Percentiles rank a stretch among this genome's conserved stretches.
Evolutionary conservation across 192 early-diverging fungal genomes (phyloP).

Genomic region (Umbelopsis sp.): DNA sequence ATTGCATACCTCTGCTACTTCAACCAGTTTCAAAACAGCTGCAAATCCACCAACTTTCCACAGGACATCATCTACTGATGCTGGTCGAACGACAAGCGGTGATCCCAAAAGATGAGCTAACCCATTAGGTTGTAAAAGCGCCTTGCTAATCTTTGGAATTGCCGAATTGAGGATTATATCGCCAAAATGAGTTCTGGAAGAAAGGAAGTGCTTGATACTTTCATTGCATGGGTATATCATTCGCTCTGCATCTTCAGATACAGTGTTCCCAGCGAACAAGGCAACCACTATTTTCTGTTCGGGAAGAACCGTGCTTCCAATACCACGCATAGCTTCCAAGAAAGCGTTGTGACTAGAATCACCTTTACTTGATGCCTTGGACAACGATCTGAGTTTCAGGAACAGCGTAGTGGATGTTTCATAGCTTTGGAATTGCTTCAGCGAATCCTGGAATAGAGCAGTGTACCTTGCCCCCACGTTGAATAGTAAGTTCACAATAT

Average conservation of each 20-base stretch:
- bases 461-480: conserved; percentile 66
- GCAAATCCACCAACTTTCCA: conserved; percentile 77
- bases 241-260: conserved; percentile 19
- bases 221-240: conserved; percentile 15
- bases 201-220: conserved; percentile 38
- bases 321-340: conserved; percentile 55
- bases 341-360: conserved; percentile 51
- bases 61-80: conserved; percentile 63
- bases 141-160: conserved; percentile 54
- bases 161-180: conserved; percentile 53
- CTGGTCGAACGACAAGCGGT: conserved; percentile 57
- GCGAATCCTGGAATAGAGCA: conserved; percentile 64
- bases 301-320: conserved; percentile 47
- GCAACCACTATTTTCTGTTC: conserved; percentile 69
- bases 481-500: conserved; percentile 60
- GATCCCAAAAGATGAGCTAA: conserved; percentile 54
- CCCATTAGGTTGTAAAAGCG: conserved; percentile 36
- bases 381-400: conserved; percentile 43
- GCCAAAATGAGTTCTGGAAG: conserved; percentile 15
- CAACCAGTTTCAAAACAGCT: conserved; percentile 60
- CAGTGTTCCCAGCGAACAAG: conserved; percentile 54
- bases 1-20: conserved; percentile 56
- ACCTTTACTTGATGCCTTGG: conserved; percentile 24
- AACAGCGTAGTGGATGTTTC: conserved; percentile 60
- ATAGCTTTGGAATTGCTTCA: conserved; percentile 67